Base-by-base conservation (phyloP, 2,329 filamentous ascomycete species). In the Massarina eburnea region DNA sequence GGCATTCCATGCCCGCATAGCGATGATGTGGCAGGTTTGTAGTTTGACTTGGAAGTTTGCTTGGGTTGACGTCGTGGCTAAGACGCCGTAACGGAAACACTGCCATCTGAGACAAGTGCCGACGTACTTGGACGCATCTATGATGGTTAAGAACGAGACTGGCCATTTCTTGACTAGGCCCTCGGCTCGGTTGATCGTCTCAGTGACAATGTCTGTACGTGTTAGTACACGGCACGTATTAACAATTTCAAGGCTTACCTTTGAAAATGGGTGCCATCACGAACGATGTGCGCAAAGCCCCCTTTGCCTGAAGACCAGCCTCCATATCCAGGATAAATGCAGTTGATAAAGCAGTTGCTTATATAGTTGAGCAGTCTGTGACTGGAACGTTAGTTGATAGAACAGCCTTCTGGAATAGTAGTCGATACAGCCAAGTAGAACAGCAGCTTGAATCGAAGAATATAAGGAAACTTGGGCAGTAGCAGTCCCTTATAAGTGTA, bases 71-170 rank as follows among this genome's bases (percentile, higher is more conserved):
- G 30, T 7, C 2, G 9, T 19, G 6, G 27, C 3, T 5, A 4
- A 12, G 18, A 22, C 15, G 12, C 18, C 36, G 21, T 45, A 45
- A 7, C 30, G 27, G 38, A 41, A 41, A 3, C 14, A 18, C 15
- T 22, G 27, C 37, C 29, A 29, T 41, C 15, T 19, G 14, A 38
- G 37, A n/a, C 14, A 17, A 6, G 29, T 32, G 10, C 24, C 9
- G 14, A 41, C 38, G 30, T 41, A 41, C 8, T 21, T 22, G 15
- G 41, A 37, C 1, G 43, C 43, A 9, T 46, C 43, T 14, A 9
- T 12, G n/a, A 46, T 18, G 9, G 43, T 18, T 4, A 29, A 20
- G 20, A 46, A 46, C 6, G 29, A 26, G 8, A 3, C 8, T 17
- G 43, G 43, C 37, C 38, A 46, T 8, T 17, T 30, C 4, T n/a